Conservation (phyloP, 495 filamentous ascomycete genomes). For the Hypoxylon crocopeplum region DNA sequence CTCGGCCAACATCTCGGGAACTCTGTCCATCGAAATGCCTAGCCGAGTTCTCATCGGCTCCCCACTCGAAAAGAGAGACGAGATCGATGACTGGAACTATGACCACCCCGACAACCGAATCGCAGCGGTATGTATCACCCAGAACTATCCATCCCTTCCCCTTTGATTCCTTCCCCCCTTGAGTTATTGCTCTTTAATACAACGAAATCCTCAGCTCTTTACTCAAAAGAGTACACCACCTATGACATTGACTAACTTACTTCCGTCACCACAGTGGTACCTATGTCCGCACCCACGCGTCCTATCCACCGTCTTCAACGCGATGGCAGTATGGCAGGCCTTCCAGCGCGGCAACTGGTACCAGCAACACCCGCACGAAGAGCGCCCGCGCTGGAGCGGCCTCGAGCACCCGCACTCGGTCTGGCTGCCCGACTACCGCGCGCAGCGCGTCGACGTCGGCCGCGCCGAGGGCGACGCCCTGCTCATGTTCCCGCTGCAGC, state of each 20-base stretch:
- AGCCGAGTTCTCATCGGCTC: not conserved
- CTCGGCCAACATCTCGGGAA: too few relatives aligned
- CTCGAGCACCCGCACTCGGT: conserved; percentile 1
- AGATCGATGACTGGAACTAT: conserved; percentile 18
- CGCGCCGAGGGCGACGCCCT: not conserved
- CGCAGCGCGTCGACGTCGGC: conserved; percentile 8
- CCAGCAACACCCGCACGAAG: not conserved
- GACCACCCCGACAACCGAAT: conserved; percentile 5
- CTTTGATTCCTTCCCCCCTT: too few relatives aligned
- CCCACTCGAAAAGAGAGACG: conserved; percentile 9
- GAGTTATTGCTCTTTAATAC: too few relatives aligned
- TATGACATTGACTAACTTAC: too few relatives aligned
- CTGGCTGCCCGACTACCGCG: conserved; percentile 1
- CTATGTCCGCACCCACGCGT: conserved; percentile 5
- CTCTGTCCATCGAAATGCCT: too few relatives aligned
- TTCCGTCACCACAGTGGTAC: too few relatives aligned
- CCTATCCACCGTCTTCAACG: conserved; percentile 8
- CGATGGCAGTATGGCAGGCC: conserved; percentile 9
- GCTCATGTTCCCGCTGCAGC: conserved; percentile 2
- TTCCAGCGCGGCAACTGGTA: conserved; percentile 12
- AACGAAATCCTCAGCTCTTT: too few relatives aligned
- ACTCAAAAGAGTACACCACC: too few relatives aligned
- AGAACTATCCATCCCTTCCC: too few relatives aligned
- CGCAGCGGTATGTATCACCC: conserved; percentile 5
- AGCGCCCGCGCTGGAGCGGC: conserved; percentile 14